Evolutionary conservation across 805 yeast species (phyloP).

Genomic region (Zygosaccharomyces pseudorouxii): DNA sequence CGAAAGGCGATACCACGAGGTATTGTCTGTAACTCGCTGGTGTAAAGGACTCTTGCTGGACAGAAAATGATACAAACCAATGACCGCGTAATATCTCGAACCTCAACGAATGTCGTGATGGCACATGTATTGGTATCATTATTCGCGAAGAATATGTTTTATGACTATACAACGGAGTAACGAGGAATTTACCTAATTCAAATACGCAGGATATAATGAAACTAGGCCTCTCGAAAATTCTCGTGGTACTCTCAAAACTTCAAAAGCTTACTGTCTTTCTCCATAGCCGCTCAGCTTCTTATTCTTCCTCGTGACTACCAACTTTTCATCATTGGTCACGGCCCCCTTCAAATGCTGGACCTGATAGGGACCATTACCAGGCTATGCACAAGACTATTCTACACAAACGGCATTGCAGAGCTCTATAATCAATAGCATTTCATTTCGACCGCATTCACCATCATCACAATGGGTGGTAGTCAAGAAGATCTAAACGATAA

Average conservation of each 20-base stretch:
- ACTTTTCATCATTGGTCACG: background rate
- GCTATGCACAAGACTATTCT: background rate
- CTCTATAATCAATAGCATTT: background rate
- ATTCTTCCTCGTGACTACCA: background rate
- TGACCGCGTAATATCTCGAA: no score
- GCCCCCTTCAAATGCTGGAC: no score
- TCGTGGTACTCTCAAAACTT: background rate
- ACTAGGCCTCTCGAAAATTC: background rate
- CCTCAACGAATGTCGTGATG: no score
- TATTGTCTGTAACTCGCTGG: no score
- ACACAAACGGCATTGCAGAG: background rate
- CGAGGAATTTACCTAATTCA: background rate
- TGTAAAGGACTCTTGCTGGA: no score
- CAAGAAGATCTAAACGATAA: slow-evolving; percentile 10
- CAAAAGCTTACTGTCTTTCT: background rate
- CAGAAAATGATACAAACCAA: no score
- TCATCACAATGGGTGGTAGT: background rate
- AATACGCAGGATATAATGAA: background rate
- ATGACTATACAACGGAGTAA: no score
- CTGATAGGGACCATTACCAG: background rate
- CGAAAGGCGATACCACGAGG: no score
- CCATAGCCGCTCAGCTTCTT: background rate
- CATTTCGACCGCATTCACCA: background rate
- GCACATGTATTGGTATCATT: no score
- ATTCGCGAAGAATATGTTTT: no score